These are phyloP conservation scores for Immersiporthe knoxdaviesiana DNA, from an alignment of 2,329 filamentous ascomycete species.

Conservation along the genomic window DNA sequence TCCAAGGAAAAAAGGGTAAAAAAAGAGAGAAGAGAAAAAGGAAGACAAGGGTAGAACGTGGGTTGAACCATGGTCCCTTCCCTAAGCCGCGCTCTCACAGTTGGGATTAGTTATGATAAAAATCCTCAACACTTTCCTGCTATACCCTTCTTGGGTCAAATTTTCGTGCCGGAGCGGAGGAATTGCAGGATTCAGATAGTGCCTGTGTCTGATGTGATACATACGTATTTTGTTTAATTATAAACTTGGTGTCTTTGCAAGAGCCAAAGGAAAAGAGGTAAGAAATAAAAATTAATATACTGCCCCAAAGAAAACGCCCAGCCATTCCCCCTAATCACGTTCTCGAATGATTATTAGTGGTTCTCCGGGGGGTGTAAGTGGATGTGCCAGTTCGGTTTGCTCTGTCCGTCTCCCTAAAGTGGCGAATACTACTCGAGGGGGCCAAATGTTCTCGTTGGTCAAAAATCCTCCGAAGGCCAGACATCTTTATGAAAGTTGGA, in stretches of 20 bases:
- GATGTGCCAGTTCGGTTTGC: neutral
- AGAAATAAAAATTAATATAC: too few species aligned
- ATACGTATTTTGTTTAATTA: too few species aligned
- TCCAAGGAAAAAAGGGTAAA: neutral
- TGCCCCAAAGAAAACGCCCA: neutral
- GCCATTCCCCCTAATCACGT: neutral
- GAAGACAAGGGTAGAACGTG: neutral
- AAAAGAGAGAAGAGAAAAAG: neutral
- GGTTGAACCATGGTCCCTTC: neutral
- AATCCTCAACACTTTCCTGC: neutral
- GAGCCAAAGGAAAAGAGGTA: too few species aligned
- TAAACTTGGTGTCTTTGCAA: neutral
- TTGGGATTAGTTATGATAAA: neutral
- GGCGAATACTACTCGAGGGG: neutral
- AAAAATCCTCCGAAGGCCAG: neutral
- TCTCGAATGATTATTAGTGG: neutral
- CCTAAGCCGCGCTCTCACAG: too few species aligned
- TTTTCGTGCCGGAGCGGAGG: neutral
- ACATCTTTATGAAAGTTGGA: neutral
- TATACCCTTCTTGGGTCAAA: neutral
- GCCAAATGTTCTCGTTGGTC: neutral
- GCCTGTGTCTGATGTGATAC: neutral
- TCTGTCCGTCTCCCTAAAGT: neutral
- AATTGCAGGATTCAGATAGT: slow-evolving; percentile 2
- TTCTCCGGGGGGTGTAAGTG: neutral